Conservation (phyloP, 2,329 filamentous ascomycete species). For the Trichoderma koningii region DNA sequence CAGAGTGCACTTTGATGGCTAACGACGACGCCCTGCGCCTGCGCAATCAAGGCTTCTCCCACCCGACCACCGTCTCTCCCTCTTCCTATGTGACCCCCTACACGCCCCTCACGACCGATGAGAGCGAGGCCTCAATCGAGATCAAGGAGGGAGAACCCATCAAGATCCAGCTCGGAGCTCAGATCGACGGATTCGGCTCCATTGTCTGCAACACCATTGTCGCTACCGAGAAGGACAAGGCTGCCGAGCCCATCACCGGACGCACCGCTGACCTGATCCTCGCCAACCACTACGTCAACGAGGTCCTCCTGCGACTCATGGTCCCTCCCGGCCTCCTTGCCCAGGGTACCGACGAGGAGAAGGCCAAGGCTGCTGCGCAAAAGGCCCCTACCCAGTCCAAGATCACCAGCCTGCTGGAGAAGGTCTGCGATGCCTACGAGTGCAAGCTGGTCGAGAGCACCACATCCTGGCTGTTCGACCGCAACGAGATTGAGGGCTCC, state of each 20-base stretch:
- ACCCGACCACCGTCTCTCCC: constrained; percentile 94
- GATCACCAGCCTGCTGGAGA: constrained; percentile 86
- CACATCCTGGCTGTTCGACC: constrained; percentile 93
- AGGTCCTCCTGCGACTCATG: constrained; percentile 88
- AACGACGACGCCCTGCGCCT: not conserved
- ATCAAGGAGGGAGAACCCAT: constrained; percentile 84
- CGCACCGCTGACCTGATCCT: constrained; percentile 84
- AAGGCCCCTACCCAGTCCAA: constrained; percentile 83
- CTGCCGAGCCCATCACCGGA: constrained; percentile 67
- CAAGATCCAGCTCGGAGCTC: constrained; percentile 98
- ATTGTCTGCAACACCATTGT: constrained; percentile 94
- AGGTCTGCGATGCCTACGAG: constrained; percentile 86
- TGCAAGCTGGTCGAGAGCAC: constrained; percentile 96
- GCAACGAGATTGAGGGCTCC: constrained; percentile 94
- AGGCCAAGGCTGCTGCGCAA: constrained; percentile 81
- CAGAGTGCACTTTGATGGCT: not conserved
- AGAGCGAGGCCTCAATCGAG: constrained; percentile 76
- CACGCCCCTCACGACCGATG: constrained; percentile 85
- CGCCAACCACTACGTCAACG: constrained; percentile 93
- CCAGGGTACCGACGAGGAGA: constrained; percentile 86
- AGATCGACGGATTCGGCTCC: constrained; percentile 95
- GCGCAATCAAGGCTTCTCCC: constrained; percentile 68
- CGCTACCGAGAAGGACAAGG: constrained; percentile 63
- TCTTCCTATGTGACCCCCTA: constrained; percentile 94
- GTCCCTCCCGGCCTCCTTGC: constrained; percentile 85